Evolutionary conservation across 1,284 basidiomycete species (phyloP), one percentile per base, ranked within the genome.

Genomic region (Coniferiporia weirii): DNA sequence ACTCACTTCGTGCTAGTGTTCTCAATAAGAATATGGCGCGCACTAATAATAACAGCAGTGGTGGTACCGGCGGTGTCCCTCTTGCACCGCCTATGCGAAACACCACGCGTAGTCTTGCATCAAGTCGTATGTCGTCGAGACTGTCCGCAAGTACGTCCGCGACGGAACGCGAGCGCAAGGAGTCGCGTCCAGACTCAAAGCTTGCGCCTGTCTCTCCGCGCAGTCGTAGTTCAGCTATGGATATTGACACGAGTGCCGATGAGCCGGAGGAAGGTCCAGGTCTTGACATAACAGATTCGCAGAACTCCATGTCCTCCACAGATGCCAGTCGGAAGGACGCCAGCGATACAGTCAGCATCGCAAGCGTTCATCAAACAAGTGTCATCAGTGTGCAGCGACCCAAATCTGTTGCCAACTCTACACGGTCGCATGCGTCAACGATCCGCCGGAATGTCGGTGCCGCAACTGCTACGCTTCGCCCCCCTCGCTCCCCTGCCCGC

Each of bases 1-100:
- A 79, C 58, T 87, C 80, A 10, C 72, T 85, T 57, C 82, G 84
- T 17, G 75, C 84, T 9, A 82, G 79, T 52, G 75, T 87, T 6
- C 73, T 84, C 44, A 82, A 78, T 54, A 76, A 82, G 12, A 79
- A 76, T 59, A 56, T 76, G 1, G 71, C 73, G 32, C 54, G 65
- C 9, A 68, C 66, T 7, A 64, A 65, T 34, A 71, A 71, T 63
- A 63, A 67, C 44, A 60, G 67, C 20, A 61, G 50, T 32, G n/a
- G 44, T 48, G 36, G 38, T 32, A 56, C 40, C 27, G 58, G 52
- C 51, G n/a, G n/a, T n/a, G n/a, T 52, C 13, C 54, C 57, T 3
- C 57, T 55, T 3, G 51, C 43, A 20, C 59, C 62, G 15, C 51
- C 59, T 15, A 59, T 61, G 10, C 36, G 60, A 12, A 58, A 52